Base-by-base conservation (phyloP, 768 basidiomycete species). In the Mycena pura region DNA sequence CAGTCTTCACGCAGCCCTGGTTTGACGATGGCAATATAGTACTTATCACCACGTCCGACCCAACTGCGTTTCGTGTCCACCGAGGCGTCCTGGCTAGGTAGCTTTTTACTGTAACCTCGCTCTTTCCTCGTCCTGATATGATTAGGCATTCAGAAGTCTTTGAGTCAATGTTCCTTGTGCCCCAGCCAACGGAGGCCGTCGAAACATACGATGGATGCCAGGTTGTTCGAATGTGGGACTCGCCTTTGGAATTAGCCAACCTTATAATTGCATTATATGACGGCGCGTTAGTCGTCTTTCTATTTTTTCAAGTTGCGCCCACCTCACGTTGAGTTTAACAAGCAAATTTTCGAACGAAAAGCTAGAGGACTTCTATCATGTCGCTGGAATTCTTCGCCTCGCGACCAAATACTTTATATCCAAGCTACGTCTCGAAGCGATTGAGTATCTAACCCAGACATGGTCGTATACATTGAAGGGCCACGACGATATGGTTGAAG, bases 11-110 rank as follows among this genome's bases (percentile, higher is more conserved):
- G 9, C 53, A 85, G 73, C 84, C 83, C 15, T 86, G 82, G 83
- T 85, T 88, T 66, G 82, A 86, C 22, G 86, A 86, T 63, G 86
- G 85, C 17, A 88, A 86, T 68, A 77, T 87, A 45, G 72, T 86
- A 17, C 76, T 88, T 4, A 70, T 83, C 36, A 79, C 81, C 7
- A 70, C 78, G 31, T 27, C 34, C 76, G 78, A 5, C 49, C 74
- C 71, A 5, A 78, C 78, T 32, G 81, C 80, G 2, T 86, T 86
- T 76, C 84, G 81, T 31, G 76, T 86, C 6, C 86, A 87, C 67
- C 79, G 77, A 10, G 34, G 49, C 17, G 49, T 63, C 5, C 38
- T 63, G 43, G 77, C 80, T 0, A 74, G n/a, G n/a, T n/a, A n/a
- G n/a, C n/a, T n/a, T n/a, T n/a, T n/a, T n/a, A n/a, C n/a, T n/a